Evolutionary conservation across 106 monocot genomes (phyloP).

Genomic region (Hemerocallis citrina): DNA sequence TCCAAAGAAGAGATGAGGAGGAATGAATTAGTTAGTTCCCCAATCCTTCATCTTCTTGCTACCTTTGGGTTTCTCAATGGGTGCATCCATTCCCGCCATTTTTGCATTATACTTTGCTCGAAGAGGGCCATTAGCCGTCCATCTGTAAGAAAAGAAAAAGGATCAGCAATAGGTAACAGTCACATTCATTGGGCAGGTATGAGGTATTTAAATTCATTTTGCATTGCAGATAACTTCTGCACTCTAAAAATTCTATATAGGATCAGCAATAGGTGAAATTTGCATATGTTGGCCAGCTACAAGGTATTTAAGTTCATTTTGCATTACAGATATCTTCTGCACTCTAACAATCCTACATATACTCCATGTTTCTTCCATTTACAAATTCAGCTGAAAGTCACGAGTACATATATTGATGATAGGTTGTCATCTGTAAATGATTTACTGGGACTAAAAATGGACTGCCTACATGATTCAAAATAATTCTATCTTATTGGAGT

Average conservation of each 20-base stretch:
- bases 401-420: too few species aligned
- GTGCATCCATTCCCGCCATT: slow-evolving; percentile 62
- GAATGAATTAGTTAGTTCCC: slow-evolving; percentile 20
- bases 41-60: slow-evolving; percentile 79
- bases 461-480: background rate
- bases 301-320: background rate
- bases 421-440: background rate
- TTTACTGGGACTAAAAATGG: background rate
- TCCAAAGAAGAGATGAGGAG: too few species aligned
- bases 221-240: too few species aligned
- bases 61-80: slow-evolving; percentile 72
- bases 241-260: too few species aligned
- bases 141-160: slow-evolving; percentile 31
- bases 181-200: too few species aligned
- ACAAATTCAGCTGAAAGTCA: background rate
- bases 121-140: slow-evolving; percentile 80
- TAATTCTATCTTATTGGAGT: too few species aligned
- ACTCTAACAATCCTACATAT: background rate
- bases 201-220: too few species aligned
- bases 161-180: too few species aligned
- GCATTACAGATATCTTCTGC: background rate
- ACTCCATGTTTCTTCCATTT: background rate
- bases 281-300: background rate
- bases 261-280: background rate
- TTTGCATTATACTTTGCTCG: slow-evolving; percentile 61